phyloP scores from a whole-genome alignment of 2,329 filamentous ascomycete genomes.

The Pezicula radicicola region DNA sequence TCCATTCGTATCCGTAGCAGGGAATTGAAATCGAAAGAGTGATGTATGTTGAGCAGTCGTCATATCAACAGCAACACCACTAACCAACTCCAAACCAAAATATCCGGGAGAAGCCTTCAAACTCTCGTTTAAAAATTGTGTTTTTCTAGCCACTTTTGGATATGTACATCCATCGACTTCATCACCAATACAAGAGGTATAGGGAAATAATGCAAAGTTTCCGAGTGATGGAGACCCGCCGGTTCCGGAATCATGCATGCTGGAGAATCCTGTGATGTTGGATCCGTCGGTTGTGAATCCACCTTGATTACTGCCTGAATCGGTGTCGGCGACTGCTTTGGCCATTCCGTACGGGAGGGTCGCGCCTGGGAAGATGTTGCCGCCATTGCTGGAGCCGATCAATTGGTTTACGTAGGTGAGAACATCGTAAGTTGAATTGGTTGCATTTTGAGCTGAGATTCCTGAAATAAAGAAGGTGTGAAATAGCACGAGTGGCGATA shows the following conservation, averaged over 20 bases:
- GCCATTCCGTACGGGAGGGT: conserved; percentile 46
- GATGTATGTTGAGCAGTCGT: conserved; percentile 62
- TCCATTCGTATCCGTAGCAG: conserved; percentile 34
- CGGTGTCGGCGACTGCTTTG: conserved; percentile 54
- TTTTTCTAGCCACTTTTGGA: conserved; percentile 43
- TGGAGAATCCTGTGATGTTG: conserved; percentile 26
- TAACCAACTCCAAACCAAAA: conserved; percentile 57
- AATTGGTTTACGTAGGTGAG: conserved; percentile 45
- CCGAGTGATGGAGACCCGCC: conserved; percentile 59
- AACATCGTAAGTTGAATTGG: conserved; percentile 28
- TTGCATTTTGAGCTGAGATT: conserved; percentile 12
- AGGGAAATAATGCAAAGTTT: conserved; percentile 71
- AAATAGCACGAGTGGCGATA: too few species aligned
- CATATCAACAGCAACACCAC: conserved; percentile 61
- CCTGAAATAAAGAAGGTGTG: background rate
- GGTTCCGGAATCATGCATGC: conserved; percentile 42
- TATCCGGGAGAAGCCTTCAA: conserved; percentile 61
- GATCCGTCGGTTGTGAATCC: conserved; percentile 50
- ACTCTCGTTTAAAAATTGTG: conserved; percentile 36
- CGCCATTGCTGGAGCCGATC: conserved; percentile 53
- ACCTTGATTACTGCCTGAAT: conserved; percentile 49
- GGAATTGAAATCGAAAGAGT: conserved; percentile 64
- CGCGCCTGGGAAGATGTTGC: conserved; percentile 54
- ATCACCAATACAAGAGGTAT: conserved; percentile 56
- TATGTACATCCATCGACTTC: conserved; percentile 61